Evolutionary conservation across 495 filamentous ascomycete species (phyloP).

Genomic region (Xylaria telfairii): DNA sequence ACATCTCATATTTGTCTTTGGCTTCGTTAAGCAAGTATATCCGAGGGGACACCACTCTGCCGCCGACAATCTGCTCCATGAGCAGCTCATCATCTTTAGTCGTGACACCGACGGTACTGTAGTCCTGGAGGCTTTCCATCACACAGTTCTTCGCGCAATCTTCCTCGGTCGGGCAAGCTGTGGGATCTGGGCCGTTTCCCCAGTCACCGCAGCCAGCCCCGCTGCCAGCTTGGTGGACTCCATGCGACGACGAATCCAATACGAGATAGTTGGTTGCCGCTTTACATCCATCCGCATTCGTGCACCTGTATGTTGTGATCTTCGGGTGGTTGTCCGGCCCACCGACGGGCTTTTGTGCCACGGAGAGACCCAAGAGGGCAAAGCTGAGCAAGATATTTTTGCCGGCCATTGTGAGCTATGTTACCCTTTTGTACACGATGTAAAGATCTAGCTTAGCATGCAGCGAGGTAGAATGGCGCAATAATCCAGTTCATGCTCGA

Average conservation of each 20-base stretch:
- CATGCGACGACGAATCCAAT: conserved; percentile 56
- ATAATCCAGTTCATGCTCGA: neutral
- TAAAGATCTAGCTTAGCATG: neutral
- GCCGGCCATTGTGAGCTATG: conserved; percentile 28
- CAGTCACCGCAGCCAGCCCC: conserved; percentile 47
- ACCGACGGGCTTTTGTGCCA: conserved; percentile 34
- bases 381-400: conserved; percentile 35
- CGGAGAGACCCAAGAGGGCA: conserved; percentile 31
- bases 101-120: conserved; percentile 52
- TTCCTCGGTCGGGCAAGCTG: conserved; percentile 55
- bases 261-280: conserved; percentile 54
- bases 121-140: conserved; percentile 45
- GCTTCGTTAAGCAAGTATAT: conserved; percentile 64
- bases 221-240: conserved; percentile 51
- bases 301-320: conserved; percentile 57
- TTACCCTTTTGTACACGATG: neutral
- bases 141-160: conserved; percentile 59
- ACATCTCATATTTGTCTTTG: conserved; percentile 63
- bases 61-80: conserved; percentile 49
- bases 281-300: conserved; percentile 51
- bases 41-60: conserved; percentile 55
- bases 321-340: conserved; percentile 58
- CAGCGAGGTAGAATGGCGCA: conserved; percentile 5
- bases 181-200: conserved; percentile 49
- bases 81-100: conserved; percentile 48